Percentiles rank a stretch among this genome's conserved stretches.
Evolutionary conservation across 148 eudicot species (phyloP).

Genomic region (Camellia granthamiana): DNA sequence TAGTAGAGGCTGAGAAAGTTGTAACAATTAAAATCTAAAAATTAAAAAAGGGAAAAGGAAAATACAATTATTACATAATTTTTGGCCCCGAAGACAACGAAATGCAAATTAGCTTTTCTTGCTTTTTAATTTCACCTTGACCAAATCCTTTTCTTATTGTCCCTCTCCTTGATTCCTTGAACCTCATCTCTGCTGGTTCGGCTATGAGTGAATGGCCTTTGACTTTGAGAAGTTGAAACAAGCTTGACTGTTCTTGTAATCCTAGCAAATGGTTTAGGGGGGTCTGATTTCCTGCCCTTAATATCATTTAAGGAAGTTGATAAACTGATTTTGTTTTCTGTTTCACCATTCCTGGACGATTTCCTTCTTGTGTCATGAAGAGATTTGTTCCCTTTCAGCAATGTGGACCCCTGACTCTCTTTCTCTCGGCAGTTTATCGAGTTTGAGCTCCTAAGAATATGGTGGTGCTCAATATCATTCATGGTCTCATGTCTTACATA

Average conservation of each 20-base stretch:
- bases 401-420: slow-evolving; percentile 44
- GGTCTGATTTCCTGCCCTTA: slow-evolving; percentile 69
- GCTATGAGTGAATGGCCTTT: slow-evolving; percentile 35
- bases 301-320: slow-evolving; percentile 39
- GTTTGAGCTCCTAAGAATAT: slow-evolving; percentile 61
- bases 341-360: slow-evolving; percentile 61
- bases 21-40: neutral
- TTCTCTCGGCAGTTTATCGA: slow-evolving; percentile 50
- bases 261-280: slow-evolving; percentile 44
- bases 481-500: slow-evolving; percentile 34
- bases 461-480: slow-evolving; percentile 47
- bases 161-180: slow-evolving; percentile 56
- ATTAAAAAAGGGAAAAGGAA: neutral
- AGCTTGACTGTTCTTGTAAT: slow-evolving; percentile 42
- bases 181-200: slow-evolving; percentile 38
- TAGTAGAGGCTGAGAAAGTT: neutral
- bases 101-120: neutral
- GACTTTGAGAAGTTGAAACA: slow-evolving; percentile 35
- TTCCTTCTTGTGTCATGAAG: slow-evolving; percentile 47
- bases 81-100: neutral
- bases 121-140: slow-evolving; percentile 23
- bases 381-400: slow-evolving; percentile 43
- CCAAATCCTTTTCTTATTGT: slow-evolving; percentile 69
- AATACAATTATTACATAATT: neutral
- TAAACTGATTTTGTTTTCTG: slow-evolving; percentile 48